A percentile compares a stretch with the other conserved stretches of the same genome.
These are phyloP conservation scores for Kwoniella sp. DNA, from an alignment of 768 basidiomycete genomes.

Conservation along the genomic window DNA sequence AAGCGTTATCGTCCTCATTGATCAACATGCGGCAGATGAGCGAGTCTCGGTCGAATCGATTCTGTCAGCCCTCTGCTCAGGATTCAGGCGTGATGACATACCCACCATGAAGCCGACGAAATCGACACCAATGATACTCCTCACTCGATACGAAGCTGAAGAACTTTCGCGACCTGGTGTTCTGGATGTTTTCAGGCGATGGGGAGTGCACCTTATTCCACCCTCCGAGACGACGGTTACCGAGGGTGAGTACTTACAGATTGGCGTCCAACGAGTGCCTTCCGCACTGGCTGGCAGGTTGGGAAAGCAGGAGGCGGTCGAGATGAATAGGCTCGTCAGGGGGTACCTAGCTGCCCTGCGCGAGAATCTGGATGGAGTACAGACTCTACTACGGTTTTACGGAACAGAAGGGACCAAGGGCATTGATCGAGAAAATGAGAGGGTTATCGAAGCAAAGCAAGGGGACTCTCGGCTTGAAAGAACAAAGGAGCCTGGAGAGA, in stretches of 20 bases:
- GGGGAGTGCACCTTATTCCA: slow-evolving; percentile 47
- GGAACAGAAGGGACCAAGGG: background rate
- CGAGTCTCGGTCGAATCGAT: slow-evolving; percentile 85
- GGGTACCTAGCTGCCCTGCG: slow-evolving; percentile 68
- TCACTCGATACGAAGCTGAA: slow-evolving; percentile 68
- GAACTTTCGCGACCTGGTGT: slow-evolving; percentile 56
- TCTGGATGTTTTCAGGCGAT: slow-evolving; percentile 35
- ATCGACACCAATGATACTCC: slow-evolving; percentile 64
- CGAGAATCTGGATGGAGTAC: slow-evolving; percentile 54
- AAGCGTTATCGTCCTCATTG: slow-evolving; percentile 70
- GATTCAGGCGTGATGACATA: slow-evolving; percentile 60
- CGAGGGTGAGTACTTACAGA: slow-evolving; percentile 25
- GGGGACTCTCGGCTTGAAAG: too few species aligned
- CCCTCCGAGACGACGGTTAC: slow-evolving; percentile 19
- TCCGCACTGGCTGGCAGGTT: slow-evolving; percentile 33
- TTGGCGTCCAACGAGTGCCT: slow-evolving; percentile 35
- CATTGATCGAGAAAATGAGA: background rate
- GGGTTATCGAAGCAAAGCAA: slow-evolving; percentile 1
- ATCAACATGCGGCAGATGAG: slow-evolving; percentile 99
- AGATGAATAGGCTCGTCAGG: slow-evolving; percentile 75
- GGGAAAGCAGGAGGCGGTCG: slow-evolving; percentile 60
- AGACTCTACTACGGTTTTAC: slow-evolving; percentile 25
- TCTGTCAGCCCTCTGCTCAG: slow-evolving; percentile 71
- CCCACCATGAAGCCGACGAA: slow-evolving; percentile 57
- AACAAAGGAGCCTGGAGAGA: too few species aligned